phyloP scores from a whole-genome alignment of 495 filamentous ascomycete species.

The Daldinia vernicosa region DNA sequence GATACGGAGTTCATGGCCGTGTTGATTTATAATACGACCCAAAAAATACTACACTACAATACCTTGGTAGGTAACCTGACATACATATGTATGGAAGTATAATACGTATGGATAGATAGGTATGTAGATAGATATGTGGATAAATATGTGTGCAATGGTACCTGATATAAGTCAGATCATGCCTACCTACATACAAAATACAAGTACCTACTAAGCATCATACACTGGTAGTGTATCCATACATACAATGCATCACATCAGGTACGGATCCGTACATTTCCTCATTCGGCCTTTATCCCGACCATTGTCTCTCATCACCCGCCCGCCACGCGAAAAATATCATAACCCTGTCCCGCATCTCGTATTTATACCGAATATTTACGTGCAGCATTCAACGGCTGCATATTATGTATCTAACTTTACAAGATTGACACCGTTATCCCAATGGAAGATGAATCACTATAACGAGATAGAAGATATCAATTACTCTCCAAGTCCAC shows the following conservation, averaged over 20 bases:
- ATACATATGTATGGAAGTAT: too few species aligned
- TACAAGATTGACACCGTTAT: too few species aligned
- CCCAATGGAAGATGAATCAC: background rate
- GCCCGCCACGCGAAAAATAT: background rate
- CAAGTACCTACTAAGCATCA: background rate
- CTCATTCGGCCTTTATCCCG: background rate
- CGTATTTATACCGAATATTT: background rate
- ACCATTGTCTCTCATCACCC: background rate
- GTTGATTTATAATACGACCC: constrained; percentile 6
- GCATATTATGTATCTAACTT: background rate
- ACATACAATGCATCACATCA: too few species aligned
- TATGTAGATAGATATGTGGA: background rate
- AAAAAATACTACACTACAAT: background rate
- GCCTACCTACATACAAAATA: too few species aligned
- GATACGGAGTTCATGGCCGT: background rate
- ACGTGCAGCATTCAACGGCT: background rate
- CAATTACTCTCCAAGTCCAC: background rate
- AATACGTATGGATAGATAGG: background rate
- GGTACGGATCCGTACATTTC: too few species aligned
- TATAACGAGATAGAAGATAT: background rate
- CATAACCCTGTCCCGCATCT: background rate
- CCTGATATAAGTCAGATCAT: background rate
- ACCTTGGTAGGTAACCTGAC: too few species aligned
- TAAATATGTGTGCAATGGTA: background rate
- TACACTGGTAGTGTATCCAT: too few species aligned